Base-by-base conservation (phyloP, 1,139 yeast genomes). In the Scheffersomyces illinoinensis region DNA sequence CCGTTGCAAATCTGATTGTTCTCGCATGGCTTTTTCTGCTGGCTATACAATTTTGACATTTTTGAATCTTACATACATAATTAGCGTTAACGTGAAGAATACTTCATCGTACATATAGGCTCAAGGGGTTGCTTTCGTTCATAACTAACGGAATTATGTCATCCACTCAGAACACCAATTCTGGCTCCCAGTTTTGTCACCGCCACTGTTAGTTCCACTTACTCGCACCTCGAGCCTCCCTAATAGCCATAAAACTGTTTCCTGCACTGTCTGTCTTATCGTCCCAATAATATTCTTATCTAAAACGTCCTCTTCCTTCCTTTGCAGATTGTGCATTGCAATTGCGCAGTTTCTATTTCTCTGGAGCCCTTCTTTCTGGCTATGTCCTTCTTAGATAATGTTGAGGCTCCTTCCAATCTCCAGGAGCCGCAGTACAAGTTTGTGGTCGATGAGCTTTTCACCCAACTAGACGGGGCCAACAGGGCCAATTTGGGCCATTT, bases 361-460 rank as follows among this genome's bases (percentile, higher is more conserved):
- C 21, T 10, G 4, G 4, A 3, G 2, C 21, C 33, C 33, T 24
- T 24, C 10, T 24, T 24, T 24, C 33, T 24, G 33, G 33, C 43
- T 3, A 63, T 60, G 66, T 60, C 66, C n/a, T 65, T 61, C 53
- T 61, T 65, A 20, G 59, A 60, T 14, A 33, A 54, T 19, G 57
- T 61, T 4, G 54, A 58, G 14, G 47, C 51, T 6, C 66, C 66
- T 8, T 21, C 55, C n/a, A 61, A 64, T 54, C 46, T 54, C 39
- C 60, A 61, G 47, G 59, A 56, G 20, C 71, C 71, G 2, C 66
- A 70, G 6, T 77, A 73, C 61, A 61, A 68, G 5, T 73, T 76
- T 58, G 58, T 78, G 5, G 77, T 74, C 1, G 68, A 70, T 18
- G 74, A 76, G 54, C 67, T 78, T 49, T 76, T 78, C 61, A 67